phyloP scores from a whole-genome alignment of 441 rosid genomes.

The Erodium chrysanthum region DNA sequence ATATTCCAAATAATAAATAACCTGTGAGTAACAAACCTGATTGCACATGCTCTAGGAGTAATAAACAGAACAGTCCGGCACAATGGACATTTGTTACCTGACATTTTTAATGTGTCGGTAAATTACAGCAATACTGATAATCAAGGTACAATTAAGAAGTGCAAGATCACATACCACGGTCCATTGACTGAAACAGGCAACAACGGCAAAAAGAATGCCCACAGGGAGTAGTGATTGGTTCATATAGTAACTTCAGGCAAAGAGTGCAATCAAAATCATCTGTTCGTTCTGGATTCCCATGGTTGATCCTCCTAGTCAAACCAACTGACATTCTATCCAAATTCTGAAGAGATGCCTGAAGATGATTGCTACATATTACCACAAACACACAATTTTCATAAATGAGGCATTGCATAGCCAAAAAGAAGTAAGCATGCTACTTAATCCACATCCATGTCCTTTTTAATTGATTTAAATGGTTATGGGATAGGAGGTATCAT shows the following conservation, averaged over 20 bases:
- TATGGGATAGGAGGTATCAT: slow-evolving; percentile 2
- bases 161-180: slow-evolving; percentile 48
- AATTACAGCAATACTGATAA: slow-evolving; percentile 8
- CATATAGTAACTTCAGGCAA: slow-evolving; percentile 77
- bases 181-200: slow-evolving; percentile 87
- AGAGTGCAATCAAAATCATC: slow-evolving; percentile 92
- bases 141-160: slow-evolving; percentile 8
- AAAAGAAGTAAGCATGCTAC: slow-evolving; percentile 12
- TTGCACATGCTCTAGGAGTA: slow-evolving; percentile 71
- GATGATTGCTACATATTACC: slow-evolving; percentile 63
- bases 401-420: slow-evolving; percentile 16
- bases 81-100: slow-evolving; percentile 91
- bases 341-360: slow-evolving; percentile 57
- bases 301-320: slow-evolving; percentile 27
- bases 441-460: background rate
- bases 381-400: slow-evolving; percentile 25
- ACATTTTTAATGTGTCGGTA: slow-evolving; percentile 22
- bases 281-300: slow-evolving; percentile 49
- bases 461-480: background rate
- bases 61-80: slow-evolving; percentile 82
- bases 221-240: slow-evolving; percentile 87
- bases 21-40: slow-evolving; percentile 43
- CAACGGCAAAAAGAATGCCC: slow-evolving; percentile 94
- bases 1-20: slow-evolving; percentile 8
- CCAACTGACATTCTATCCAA: slow-evolving; percentile 39